Evolutionary conservation across 164 flowering plant species (phyloP), one percentile per base, ranked within the genome.

Genomic region (Amborella trichopoda): DNA sequence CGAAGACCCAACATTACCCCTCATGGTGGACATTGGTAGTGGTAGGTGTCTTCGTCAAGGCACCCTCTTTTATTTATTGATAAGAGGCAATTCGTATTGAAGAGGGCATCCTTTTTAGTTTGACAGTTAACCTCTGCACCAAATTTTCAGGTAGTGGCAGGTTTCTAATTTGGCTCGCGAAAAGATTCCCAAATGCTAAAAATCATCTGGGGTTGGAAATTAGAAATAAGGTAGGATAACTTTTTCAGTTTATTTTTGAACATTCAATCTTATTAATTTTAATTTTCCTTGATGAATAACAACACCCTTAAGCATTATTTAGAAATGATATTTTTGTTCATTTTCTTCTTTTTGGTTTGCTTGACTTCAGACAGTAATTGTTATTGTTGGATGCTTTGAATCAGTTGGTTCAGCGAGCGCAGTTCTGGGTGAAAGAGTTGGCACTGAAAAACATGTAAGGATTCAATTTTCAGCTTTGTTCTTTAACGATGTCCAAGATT

Each of bases 161-260:
- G 69, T 91, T 91, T 73, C 83, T 91, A 37, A 23, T 91, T 27
- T 91, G 96, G 96, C 96, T 71, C 40, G 98, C 98, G 11, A 86
- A 78, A 62, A 56, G 56, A 53, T 71, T 71, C 54, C 66, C 68
- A 25, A 66, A 49, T 41, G 59, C 69, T 23, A 60, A 63, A 60
- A 91, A 91, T 62, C 82, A 75, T 72, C 63, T 91, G 76, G 98
- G 98, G 25, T 56, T 91, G 53, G 98, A 91, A 62, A 86, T 91
- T 63, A 81, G 96, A 28, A 61, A 68, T 47, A 83, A 77, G 64
- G 98, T 91, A 78, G n/a, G 17, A 28, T 54, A 18, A 21, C n/a
- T 28, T 4, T 21, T 30, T n/a, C 6, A 37, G 34, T 30, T 30
- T 8, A 11, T 30, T 30, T 6, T 30, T 8, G 34, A 8, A 37